Evolutionary conservation across 1,284 basidiomycete species (phyloP), one percentile per base, ranked within the genome.

Genomic region (Chalciporus piperatoides): DNA sequence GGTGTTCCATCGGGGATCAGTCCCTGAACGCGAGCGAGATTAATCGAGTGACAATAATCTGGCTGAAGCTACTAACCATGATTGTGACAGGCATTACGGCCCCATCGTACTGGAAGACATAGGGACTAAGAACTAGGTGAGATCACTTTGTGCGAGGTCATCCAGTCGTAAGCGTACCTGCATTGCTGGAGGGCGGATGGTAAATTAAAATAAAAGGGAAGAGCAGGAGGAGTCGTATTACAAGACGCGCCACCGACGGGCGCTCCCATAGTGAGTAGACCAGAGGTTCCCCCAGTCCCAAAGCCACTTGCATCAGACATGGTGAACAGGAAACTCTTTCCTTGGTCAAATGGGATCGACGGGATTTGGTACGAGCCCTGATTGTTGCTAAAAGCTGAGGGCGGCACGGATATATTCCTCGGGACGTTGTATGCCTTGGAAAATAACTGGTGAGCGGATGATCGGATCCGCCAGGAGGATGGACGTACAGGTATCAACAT

Each of bases 301-400:
- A 83, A 86, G 0, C 85, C 85, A 40, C 77, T 78, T 15, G 79
- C 71, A 62, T 90, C 88, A 19, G 82, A 87, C 84, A 90, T 84
- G 33, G 79, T 75, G 17, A 84, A 56, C 10, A 89, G 48, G 47
- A 88, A 72, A 46, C 69, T 60, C 10, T 72, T 58, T 23, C 59
- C 64, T 17, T 71, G 58, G 3, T 63, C 17, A 40, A 82, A 68
- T 1, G 71, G 68, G 9, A 88, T 57, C 49, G 71, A 72, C 0
- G 68, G 59, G 10, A 77, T 65, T 15, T 72, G 67, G 58, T 75
- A 87, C 0, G 75, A 73, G 39, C 84, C 84, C 56, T 75, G 57
- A 41, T 77, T 79, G 67, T 78, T 72, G 60, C 52, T 74, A 61
- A 78, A 81, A 10, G 80, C 75, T 15, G 72, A 65, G 9, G 69